Percentiles rank a stretch among this genome's conserved stretches.
phyloP scores from a whole-genome alignment of 306 rosid species.

The Comarum palustre region DNA sequence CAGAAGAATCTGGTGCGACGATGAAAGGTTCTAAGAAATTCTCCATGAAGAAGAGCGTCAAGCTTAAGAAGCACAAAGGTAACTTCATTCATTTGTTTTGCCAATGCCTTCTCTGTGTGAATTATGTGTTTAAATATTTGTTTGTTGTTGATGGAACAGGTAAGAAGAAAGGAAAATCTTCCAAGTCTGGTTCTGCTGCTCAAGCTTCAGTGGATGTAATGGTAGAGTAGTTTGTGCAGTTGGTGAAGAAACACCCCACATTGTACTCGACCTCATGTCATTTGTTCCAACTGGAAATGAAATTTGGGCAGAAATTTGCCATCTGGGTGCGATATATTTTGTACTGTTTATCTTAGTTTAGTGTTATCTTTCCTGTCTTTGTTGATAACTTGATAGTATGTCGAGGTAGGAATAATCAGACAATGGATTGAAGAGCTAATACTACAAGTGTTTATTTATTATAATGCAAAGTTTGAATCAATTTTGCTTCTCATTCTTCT shows the following conservation, averaged over 20 bases:
- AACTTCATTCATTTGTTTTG: constrained; percentile 3
- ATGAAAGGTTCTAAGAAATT: constrained; percentile 30
- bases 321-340: constrained; percentile 5
- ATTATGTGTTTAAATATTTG: neutral
- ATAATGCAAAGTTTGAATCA: neutral
- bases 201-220: constrained; percentile 48
- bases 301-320: constrained; percentile 3
- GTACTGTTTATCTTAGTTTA: neutral
- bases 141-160: constrained; percentile 35
- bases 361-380: neutral
- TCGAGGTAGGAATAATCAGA: neutral
- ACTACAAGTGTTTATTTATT: neutral
- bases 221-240: constrained; percentile 40
- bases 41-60: constrained; percentile 54
- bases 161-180: constrained; percentile 51
- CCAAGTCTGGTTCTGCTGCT: constrained; percentile 31
- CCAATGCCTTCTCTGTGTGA: neutral
- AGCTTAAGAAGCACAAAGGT: constrained; percentile 59
- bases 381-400: neutral
- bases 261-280: neutral
- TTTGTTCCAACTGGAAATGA: neutral
- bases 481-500: neutral
- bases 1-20: constrained; percentile 33
- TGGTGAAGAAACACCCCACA: neutral
- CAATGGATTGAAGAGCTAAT: neutral